phyloP scores from a whole-genome alignment of 331 rosid genomes.

The Phaseolus coccineus region DNA sequence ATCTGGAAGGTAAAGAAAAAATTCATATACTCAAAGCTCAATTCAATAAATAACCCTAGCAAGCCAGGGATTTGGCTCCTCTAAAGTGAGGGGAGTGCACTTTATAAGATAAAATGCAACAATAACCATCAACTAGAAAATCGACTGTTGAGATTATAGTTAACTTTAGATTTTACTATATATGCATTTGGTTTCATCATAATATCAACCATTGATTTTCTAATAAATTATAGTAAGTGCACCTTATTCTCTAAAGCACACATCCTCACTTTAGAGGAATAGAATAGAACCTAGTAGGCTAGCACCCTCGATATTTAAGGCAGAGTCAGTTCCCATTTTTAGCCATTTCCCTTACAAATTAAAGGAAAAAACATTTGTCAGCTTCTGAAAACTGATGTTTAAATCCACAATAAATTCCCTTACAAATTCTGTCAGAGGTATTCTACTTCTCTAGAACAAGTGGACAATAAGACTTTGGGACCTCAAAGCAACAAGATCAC shows the following conservation, averaged over 20 bases:
- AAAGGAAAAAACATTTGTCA: not conserved
- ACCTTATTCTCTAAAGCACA: not conserved
- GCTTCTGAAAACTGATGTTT: not conserved
- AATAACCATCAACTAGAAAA: too few species aligned
- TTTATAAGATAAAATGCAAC: not conserved
- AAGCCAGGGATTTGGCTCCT: not conserved
- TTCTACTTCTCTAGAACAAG: conserved; percentile 9
- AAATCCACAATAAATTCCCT: conserved; percentile 18
- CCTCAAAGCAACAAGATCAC: not conserved
- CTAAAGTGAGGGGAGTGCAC: not conserved
- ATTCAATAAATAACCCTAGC: conserved; percentile 5
- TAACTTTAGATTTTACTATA: not conserved
- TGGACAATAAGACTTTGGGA: conserved; percentile 1
- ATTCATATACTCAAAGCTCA: not conserved
- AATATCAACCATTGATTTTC: not conserved
- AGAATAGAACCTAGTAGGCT: not conserved
- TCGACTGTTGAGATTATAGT: too few species aligned
- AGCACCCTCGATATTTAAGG: not conserved
- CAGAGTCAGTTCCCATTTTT: not conserved
- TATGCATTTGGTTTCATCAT: not conserved
- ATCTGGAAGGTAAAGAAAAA: conserved; percentile 7
- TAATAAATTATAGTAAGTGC: not conserved
- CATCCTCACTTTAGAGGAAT: not conserved
- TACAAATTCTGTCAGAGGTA: not conserved
- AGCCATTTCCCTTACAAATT: not conserved